These are phyloP conservation scores for Salix purpurea DNA, from an alignment of 345 rosid species.

Conservation along the genomic window DNA sequence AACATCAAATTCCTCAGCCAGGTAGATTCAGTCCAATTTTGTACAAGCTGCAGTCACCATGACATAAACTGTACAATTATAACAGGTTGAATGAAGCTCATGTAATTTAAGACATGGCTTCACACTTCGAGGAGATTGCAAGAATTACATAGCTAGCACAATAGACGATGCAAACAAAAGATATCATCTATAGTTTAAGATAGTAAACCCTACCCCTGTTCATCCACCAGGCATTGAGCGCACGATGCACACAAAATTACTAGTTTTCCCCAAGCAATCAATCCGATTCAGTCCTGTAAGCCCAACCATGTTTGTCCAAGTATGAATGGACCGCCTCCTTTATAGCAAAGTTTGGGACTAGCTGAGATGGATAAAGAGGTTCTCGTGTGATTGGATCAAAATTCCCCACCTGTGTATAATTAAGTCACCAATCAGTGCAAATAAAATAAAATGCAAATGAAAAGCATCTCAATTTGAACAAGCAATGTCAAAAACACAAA, in stretches of 20 bases:
- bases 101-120: not conserved
- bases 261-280: not conserved
- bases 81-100: not conserved
- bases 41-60: conserved; percentile 4
- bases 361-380: conserved; percentile 45
- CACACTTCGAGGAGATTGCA: not conserved
- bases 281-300: conserved; percentile 42
- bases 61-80: conserved; percentile 15
- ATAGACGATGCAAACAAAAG: not conserved
- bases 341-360: conserved; percentile 68
- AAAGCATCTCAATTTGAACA: not conserved
- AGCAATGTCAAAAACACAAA: not conserved
- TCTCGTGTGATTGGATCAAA: conserved; percentile 90
- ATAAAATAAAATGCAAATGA: not conserved
- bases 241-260: not conserved
- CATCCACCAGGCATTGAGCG: not conserved
- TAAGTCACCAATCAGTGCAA: not conserved
- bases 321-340: conserved; percentile 87
- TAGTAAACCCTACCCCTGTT: not conserved
- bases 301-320: conserved; percentile 74
- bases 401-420: conserved; percentile 54
- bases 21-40: not conserved
- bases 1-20: too few species aligned
- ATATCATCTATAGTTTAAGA: not conserved
- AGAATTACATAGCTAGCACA: not conserved